Percentiles rank a stretch among this genome's conserved stretches.
Evolutionary conservation across 345 rosid species (phyloP).

Genomic region (Excoecaria cochinchinensis): DNA sequence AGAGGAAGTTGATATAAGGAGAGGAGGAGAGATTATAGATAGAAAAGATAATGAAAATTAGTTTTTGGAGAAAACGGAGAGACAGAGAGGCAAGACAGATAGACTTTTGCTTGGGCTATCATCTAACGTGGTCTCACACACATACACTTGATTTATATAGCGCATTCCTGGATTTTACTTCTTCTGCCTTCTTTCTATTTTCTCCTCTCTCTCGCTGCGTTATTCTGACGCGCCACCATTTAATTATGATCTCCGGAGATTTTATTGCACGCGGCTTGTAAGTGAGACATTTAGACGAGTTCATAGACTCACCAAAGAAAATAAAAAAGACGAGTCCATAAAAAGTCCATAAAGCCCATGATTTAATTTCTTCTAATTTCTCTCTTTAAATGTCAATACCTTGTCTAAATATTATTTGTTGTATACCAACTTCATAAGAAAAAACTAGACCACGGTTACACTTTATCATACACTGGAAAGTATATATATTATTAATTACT

Average conservation of each 20-base stretch:
- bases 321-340: background rate
- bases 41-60: constrained; percentile 21
- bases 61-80: constrained; percentile 19
- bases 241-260: background rate
- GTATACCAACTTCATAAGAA: no score
- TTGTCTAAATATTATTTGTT: no score
- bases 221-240: background rate
- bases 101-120: constrained; percentile 30
- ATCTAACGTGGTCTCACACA: constrained; percentile 44
- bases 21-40: constrained; percentile 7
- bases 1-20: constrained; percentile 13
- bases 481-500: no score
- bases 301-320: no score
- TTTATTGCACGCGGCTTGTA: background rate
- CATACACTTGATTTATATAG: no score
- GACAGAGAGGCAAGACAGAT: constrained; percentile 67
- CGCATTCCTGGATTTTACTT: no score
- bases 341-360: background rate
- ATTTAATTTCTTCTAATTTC: background rate
- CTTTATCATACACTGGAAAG: no score
- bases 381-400: no score
- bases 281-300: no score
- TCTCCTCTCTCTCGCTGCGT: background rate
- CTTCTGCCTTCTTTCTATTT: background rate
- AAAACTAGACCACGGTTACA: no score